phyloP scores from a whole-genome alignment of 176 grass and related monocot species.

The Melocanna baccifera region DNA sequence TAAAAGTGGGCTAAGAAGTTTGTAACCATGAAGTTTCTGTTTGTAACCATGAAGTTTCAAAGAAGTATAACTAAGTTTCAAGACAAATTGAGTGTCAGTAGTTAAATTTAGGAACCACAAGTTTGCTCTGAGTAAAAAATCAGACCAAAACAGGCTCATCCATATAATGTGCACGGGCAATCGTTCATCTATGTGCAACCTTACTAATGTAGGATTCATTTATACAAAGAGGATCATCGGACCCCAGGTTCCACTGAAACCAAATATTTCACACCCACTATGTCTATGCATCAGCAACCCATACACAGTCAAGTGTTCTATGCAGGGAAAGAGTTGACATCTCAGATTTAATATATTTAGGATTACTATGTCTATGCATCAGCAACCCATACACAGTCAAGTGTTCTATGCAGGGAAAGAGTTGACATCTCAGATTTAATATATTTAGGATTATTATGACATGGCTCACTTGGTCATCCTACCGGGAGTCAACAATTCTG shows the following conservation, averaged over 20 bases:
- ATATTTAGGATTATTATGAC: constrained; percentile 4
- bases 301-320: not conserved
- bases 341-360: not conserved
- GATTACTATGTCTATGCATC: not conserved
- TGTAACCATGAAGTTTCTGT: no score
- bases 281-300: not conserved
- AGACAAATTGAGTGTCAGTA: not conserved
- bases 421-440: not conserved
- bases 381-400: not conserved
- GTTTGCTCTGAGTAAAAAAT: not conserved
- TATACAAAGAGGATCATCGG: not conserved
- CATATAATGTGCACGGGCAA: not conserved
- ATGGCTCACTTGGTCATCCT: not conserved
- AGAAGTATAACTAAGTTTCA: constrained; percentile 19
- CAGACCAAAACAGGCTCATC: not conserved
- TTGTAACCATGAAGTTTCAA: not conserved
- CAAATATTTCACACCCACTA: not conserved
- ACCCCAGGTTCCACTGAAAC: not conserved
- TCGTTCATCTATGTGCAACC: not conserved
- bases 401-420: not conserved
- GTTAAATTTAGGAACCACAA: constrained; percentile 13
- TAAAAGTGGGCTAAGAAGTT: no score
- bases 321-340: not conserved
- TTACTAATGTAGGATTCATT: constrained; percentile 10
- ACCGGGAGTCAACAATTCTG: not conserved